Evolutionary conservation across 1,139 yeast genomes (phyloP).

Genomic region (Debaryomycetaceae sp.): DNA sequence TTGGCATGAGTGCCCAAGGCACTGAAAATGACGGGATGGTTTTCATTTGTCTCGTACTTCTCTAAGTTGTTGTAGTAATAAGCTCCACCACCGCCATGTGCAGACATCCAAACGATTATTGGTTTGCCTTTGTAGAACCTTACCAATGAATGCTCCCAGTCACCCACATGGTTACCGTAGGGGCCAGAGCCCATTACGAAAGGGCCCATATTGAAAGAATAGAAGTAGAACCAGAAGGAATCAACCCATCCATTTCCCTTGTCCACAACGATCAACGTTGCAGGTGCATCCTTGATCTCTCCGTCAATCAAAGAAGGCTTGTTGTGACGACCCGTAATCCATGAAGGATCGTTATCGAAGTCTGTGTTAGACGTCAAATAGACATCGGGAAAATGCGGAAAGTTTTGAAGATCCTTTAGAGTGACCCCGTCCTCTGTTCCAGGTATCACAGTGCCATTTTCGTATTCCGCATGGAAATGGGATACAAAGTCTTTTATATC

Average conservation of each 20-base stretch:
- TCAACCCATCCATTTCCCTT: slow-evolving; percentile 93
- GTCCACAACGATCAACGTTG: slow-evolving; percentile 77
- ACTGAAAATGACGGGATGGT: slow-evolving; percentile 73
- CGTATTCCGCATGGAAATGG: slow-evolving; percentile 52
- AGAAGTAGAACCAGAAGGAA: slow-evolving; percentile 94
- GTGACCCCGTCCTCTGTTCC: slow-evolving; percentile 35
- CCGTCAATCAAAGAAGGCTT: slow-evolving; percentile 74
- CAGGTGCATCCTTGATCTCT: slow-evolving; percentile 70
- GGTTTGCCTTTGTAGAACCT: slow-evolving; percentile 82
- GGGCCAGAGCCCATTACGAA: slow-evolving; percentile 98
- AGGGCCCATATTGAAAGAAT: slow-evolving; percentile 92
- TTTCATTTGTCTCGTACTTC: slow-evolving; percentile 49
- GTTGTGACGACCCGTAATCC: slow-evolving; percentile 76
- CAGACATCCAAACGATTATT: slow-evolving; percentile 95
- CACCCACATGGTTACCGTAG: slow-evolving; percentile 95
- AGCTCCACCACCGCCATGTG: slow-evolving; percentile 97
- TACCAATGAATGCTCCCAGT: slow-evolving; percentile 95
- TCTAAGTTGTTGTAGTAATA: slow-evolving; percentile 74
- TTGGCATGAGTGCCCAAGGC: slow-evolving; percentile 98
- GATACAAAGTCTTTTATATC: slow-evolving; percentile 69
- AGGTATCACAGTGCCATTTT: slow-evolving; percentile 45
- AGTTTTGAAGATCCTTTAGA: slow-evolving; percentile 35
- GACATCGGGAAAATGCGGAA: slow-evolving; percentile 25
- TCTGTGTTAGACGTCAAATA: slow-evolving; percentile 68
- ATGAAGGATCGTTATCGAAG: slow-evolving; percentile 72